Percentiles rank a stretch among this genome's conserved stretches.
Evolutionary conservation across 805 yeast species (phyloP).

Genomic region (Cyberlindnera petersonii): DNA sequence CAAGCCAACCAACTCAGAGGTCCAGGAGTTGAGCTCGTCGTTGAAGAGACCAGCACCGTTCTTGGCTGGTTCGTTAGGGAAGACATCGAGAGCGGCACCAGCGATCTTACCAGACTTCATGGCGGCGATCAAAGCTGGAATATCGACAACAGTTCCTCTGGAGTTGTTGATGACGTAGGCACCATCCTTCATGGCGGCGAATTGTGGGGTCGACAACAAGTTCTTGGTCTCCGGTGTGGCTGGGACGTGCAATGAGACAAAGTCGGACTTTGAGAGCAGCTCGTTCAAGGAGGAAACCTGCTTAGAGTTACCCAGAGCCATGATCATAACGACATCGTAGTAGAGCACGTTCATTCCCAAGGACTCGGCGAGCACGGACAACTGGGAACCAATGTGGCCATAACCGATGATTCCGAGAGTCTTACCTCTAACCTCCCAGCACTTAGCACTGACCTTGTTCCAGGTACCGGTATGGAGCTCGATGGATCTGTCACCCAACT

Average conservation of each 20-base stretch:
- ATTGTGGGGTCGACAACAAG: slow-evolving; percentile 83
- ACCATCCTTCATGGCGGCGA: slow-evolving; percentile 95
- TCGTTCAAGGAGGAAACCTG: slow-evolving; percentile 86
- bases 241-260: slow-evolving; percentile 91
- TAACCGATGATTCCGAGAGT: slow-evolving; percentile 96
- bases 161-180: slow-evolving; percentile 92
- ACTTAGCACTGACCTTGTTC: slow-evolving; percentile 92
- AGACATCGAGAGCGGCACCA: slow-evolving; percentile 96
- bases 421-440: slow-evolving; percentile 99
- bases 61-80: slow-evolving; percentile 95
- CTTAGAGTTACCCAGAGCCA: slow-evolving; percentile 95
- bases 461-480: slow-evolving; percentile 96
- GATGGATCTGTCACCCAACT: slow-evolving; percentile 91
- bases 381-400: slow-evolving; percentile 97
- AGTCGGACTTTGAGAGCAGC: slow-evolving; percentile 76
- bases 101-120: slow-evolving; percentile 91
- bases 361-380: slow-evolving; percentile 94
- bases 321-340: slow-evolving; percentile 87
- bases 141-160: slow-evolving; percentile 96
- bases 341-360: slow-evolving; percentile 96
- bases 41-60: slow-evolving; percentile 82
- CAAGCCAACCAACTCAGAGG: slow-evolving; percentile 72
- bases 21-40: slow-evolving; percentile 75
- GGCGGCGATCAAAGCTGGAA: slow-evolving; percentile 89
- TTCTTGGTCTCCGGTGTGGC: slow-evolving; percentile 90